Evolutionary conservation across 164 flowering plant species (phyloP).

Genomic region (Litsea cubeba): DNA sequence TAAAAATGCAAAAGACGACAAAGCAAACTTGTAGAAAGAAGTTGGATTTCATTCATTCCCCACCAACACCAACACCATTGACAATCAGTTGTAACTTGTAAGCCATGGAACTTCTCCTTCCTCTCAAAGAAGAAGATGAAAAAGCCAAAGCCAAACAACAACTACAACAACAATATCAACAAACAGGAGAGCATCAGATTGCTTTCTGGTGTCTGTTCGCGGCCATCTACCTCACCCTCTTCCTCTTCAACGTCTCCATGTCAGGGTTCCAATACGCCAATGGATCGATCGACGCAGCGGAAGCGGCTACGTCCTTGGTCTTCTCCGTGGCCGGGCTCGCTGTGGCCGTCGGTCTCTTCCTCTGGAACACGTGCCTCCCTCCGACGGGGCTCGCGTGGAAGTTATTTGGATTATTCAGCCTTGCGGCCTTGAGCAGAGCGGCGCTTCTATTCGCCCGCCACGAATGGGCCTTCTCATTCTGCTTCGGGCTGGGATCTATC

Average conservation of each 20-base stretch:
- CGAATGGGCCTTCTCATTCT: not conserved
- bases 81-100: no score
- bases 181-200: no score
- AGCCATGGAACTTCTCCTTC: not conserved
- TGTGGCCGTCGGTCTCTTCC: not conserved
- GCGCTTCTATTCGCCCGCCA: not conserved
- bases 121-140: not conserved
- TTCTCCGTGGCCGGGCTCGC: not conserved
- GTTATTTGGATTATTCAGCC: not conserved
- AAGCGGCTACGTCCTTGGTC: not conserved
- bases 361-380: not conserved
- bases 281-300: not conserved
- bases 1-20: no score
- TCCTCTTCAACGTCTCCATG: not conserved
- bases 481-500: no score
- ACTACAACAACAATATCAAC: no score
- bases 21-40: no score
- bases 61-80: no score
- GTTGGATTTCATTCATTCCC: no score
- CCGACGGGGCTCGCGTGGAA: not conserved
- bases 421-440: not conserved
- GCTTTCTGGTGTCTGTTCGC: not conserved
- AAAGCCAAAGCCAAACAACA: no score
- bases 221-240: not conserved
- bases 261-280: not conserved